These are phyloP conservation scores for Termitomyces bulborhizus DNA, from an alignment of 768 basidiomycete genomes.

Conservation along the genomic window DNA sequence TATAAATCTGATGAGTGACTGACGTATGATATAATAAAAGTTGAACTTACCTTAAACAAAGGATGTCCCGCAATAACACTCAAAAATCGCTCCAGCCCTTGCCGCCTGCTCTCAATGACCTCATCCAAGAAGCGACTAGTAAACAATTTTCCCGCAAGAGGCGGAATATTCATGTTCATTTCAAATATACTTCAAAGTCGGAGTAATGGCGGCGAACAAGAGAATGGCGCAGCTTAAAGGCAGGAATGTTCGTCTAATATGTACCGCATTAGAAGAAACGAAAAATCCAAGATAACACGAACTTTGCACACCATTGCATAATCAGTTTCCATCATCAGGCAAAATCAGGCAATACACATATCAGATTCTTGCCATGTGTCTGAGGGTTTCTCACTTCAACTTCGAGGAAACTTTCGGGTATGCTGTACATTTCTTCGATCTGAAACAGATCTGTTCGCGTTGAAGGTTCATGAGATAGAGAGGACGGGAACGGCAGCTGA, in stretches of 20 bases:
- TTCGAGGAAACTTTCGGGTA: constrained; percentile 95
- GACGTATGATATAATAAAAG: not conserved
- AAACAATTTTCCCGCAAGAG: constrained; percentile 96
- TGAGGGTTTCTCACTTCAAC: constrained; percentile 97
- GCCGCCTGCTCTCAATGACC: constrained; percentile 86
- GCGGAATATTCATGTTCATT: constrained; percentile 98
- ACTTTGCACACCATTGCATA: constrained; percentile 95
- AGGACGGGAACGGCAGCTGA: constrained; percentile 23
- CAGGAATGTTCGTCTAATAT: constrained; percentile 94
- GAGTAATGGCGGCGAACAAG: constrained; percentile 85
- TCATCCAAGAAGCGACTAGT: constrained; percentile 98
- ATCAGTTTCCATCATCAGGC: constrained; percentile 35
- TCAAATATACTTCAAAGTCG: constrained; percentile 94
- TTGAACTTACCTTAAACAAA: constrained; percentile 71
- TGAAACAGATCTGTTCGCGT: constrained; percentile 29
- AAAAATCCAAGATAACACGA: not conserved
- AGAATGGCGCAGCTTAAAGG: constrained; percentile 95
- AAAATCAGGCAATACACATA: not conserved
- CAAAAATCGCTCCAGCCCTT: constrained; percentile 92
- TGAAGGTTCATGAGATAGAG: constrained; percentile 16
- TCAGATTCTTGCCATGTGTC: constrained; percentile 68
- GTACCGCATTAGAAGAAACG: not conserved
- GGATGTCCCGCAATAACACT: constrained; percentile 98
- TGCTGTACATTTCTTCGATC: constrained; percentile 98
- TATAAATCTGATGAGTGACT: constrained; percentile 4